Evolutionary conservation across 2,329 filamentous ascomycete genomes (phyloP).

Genomic region (Alternaria consortialis): DNA sequence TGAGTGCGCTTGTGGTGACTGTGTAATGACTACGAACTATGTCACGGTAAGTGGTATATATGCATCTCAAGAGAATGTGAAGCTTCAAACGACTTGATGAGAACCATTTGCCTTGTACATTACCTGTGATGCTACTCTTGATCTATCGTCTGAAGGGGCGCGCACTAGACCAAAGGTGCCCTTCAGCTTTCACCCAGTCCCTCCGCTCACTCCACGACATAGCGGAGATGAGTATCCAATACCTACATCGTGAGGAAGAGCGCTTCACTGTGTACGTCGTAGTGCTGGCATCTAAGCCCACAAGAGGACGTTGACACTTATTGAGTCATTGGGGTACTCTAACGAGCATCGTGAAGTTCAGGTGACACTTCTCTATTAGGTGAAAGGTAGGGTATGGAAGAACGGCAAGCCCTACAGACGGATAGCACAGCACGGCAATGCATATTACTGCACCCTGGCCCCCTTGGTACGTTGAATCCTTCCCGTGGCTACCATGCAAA

Average conservation of each 20-base stretch:
- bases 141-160: neutral
- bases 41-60: neutral
- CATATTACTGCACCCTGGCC: neutral
- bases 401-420: neutral
- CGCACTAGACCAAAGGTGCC: neutral
- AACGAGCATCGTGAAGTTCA: neutral
- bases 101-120: neutral
- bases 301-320: neutral
- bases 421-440: neutral
- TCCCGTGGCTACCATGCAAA: neutral
- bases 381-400: neutral
- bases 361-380: neutral
- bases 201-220: neutral
- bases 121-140: neutral
- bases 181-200: neutral
- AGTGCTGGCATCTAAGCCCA: neutral
- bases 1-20: neutral
- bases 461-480: neutral
- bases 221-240: neutral
- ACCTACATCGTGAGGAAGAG: neutral
- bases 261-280: slow-evolving; percentile 10
- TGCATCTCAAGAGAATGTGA: neutral
- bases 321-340: slow-evolving; percentile 2
- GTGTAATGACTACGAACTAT: neutral
- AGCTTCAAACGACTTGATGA: neutral